Percentiles rank a stretch among this genome's conserved stretches.
These are phyloP conservation scores for Thermothelomyces thermophilus DNA, from an alignment of 2,329 filamentous ascomycete genomes.

Conservation along the genomic window DNA sequence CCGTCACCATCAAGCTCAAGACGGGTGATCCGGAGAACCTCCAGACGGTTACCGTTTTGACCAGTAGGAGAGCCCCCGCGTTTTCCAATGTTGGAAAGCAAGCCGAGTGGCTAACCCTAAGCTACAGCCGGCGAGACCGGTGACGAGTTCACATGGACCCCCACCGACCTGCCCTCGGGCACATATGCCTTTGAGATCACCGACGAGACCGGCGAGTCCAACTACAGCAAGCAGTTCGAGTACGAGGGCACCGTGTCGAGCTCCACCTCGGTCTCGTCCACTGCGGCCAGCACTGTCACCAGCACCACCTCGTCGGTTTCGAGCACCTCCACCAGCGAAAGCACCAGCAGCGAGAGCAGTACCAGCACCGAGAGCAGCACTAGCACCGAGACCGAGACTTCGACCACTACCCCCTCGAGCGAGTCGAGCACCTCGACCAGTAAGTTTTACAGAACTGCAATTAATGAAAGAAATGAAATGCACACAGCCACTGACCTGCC, in stretches of 20 bases:
- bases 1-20: conserved; percentile 39
- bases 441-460: conserved; percentile 11
- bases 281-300: conserved; percentile 9
- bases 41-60: conserved; percentile 30
- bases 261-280: conserved; percentile 22
- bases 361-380: conserved; percentile 12
- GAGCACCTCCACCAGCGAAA: conserved; percentile 1
- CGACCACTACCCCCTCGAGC: conserved; percentile 4
- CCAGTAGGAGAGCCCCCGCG: conserved; percentile 29
- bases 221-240: conserved; percentile 39
- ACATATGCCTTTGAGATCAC: conserved; percentile 41
- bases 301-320: conserved; percentile 20
- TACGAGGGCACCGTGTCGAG: conserved; percentile 20
- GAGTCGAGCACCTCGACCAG: conserved; percentile 9
- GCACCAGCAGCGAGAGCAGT: neutral
- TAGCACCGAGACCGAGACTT: conserved; percentile 2
- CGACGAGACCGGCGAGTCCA: conserved; percentile 33
- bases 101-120: neutral
- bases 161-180: conserved; percentile 33
- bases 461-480: too few species aligned
- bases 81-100: neutral
- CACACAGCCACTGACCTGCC: neutral
- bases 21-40: conserved; percentile 34
- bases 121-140: conserved; percentile 31
- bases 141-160: conserved; percentile 35